Conservation (phyloP, 441 rosid species). For the Eutrema salsugineum region DNA sequence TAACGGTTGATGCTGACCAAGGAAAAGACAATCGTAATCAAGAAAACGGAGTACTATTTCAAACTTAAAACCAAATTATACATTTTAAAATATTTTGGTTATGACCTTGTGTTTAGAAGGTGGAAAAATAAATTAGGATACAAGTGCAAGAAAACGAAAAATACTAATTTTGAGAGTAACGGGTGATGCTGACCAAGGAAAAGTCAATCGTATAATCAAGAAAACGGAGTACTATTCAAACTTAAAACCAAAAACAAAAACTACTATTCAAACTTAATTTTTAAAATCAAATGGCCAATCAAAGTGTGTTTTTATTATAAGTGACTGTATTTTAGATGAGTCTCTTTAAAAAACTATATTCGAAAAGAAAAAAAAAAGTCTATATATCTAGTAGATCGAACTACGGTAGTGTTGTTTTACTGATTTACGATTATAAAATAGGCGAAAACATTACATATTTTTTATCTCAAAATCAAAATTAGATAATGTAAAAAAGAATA, state of each 20-base stretch:
- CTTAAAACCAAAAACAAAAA: neutral
- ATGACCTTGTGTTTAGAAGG: neutral
- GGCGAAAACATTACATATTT: neutral
- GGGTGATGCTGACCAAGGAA: constrained; percentile 9
- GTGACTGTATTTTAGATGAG: neutral
- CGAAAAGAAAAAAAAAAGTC: too few relatives aligned
- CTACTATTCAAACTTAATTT: neutral
- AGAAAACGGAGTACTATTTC: neutral
- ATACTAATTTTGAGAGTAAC: constrained; percentile 9
- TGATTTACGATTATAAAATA: neutral
- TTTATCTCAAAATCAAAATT: neutral
- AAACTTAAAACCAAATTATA: neutral
- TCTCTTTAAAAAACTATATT: neutral
- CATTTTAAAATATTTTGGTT: neutral
- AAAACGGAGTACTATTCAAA: neutral
- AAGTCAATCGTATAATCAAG: neutral
- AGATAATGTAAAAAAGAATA: neutral
- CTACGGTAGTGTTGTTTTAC: neutral
- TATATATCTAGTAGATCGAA: neutral
- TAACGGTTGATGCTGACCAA: constrained; percentile 15
- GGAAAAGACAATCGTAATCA: neutral
- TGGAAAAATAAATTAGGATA: neutral
- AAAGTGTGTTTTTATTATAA: neutral
- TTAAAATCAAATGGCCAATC: neutral
- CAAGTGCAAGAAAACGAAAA: neutral